Evolutionary conservation across 2,329 filamentous ascomycete genomes (phyloP), one percentile per base, ranked within the genome.

Genomic region (Bipolaris zeicola): DNA sequence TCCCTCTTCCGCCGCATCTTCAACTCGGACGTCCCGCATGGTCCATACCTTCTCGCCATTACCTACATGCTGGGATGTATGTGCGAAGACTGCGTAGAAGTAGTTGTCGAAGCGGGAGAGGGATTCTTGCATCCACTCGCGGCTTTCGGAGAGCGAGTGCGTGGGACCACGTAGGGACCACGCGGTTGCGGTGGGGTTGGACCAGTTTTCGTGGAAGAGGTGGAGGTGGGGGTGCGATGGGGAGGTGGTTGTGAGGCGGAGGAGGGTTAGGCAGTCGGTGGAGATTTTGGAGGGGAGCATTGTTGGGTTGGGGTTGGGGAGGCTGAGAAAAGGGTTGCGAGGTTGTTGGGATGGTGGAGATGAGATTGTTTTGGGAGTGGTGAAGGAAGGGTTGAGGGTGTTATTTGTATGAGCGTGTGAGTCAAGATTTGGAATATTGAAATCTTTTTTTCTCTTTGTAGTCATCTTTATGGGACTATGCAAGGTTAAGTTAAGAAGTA

Each of bases 181-280:
- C 16, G 55, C 42, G 42, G 70, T 74, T 28, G 58, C 58, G 1
- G 49, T 54, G 6, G 58, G 55, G 18, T 72, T 59, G 8, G 45
- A 55, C 68, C 69, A 71, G 33, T 63, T 54, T 31, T 66, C 57
- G 37, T 74, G 69, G 54, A 72, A 72, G 64, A 66, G 68, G 42
- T 61, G 57, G 13, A 71, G 44, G 46, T 72, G 69, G 10, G 34
- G 16, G 13, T 65, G 57, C 2, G 67, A 66, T 7, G 50, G 56
- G 3, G 31, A 31, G 7, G 61, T 66, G 44, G 68, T 56, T 22
- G 62, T 67, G 10, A 73, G 58, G 6, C 55, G 66, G 36, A 68
- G 57, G 5, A 74, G 63, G n/a, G 50, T 58, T 10, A 74, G 63
- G 10, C 69, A 61, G 1, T 57, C 52, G 2, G 67, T 73, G 1